A percentile compares a stretch with the other conserved stretches of the same genome.
These are phyloP conservation scores for Hypoxylon crocopeplum DNA, from an alignment of 495 filamentous ascomycete species.

Conservation along the genomic window DNA sequence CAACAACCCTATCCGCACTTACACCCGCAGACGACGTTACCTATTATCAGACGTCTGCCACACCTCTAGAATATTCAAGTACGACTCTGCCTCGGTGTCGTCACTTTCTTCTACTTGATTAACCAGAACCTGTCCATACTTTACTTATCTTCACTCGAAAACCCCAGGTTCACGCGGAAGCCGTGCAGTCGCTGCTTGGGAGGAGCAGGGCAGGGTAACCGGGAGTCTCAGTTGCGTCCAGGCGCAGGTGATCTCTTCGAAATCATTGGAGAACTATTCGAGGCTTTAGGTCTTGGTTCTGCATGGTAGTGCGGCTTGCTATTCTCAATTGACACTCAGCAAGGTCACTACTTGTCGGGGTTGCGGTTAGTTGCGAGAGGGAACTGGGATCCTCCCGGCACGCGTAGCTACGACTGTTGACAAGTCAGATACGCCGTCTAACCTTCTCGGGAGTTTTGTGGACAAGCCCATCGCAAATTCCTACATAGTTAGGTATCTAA, in stretches of 20 bases:
- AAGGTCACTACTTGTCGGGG: conserved; percentile 39
- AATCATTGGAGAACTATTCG: conserved; percentile 17
- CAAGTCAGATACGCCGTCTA: conserved; percentile 32
- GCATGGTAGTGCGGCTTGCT: conserved; percentile 36
- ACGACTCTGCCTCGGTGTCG: conserved; percentile 7
- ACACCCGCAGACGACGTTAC: conserved; percentile 24
- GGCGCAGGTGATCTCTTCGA: conserved; percentile 34
- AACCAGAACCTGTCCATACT: conserved; percentile 1
- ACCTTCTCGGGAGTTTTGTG: conserved; percentile 41
- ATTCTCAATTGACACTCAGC: conserved; percentile 34
- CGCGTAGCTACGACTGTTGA: conserved; percentile 25
- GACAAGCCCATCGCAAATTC: conserved; percentile 29
- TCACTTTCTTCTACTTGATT: conserved; percentile 6
- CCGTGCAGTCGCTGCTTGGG: conserved; percentile 3
- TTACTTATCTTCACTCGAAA: background rate
- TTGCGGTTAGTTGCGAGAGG: conserved; percentile 31
- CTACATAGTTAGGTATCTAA: conserved; percentile 32
- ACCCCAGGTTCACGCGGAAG: background rate
- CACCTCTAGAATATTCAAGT: too few relatives aligned
- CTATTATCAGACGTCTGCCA: background rate
- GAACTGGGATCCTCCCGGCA: conserved; percentile 34
- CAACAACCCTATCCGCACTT: conserved; percentile 40
- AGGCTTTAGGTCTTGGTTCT: conserved; percentile 13
- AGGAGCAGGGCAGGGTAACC: conserved; percentile 7
- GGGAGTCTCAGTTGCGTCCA: conserved; percentile 24